Percentiles rank a stretch among this genome's conserved stretches.
phyloP scores from a whole-genome alignment of 805 yeast genomes.

The Spathaspora passalidarum region DNA sequence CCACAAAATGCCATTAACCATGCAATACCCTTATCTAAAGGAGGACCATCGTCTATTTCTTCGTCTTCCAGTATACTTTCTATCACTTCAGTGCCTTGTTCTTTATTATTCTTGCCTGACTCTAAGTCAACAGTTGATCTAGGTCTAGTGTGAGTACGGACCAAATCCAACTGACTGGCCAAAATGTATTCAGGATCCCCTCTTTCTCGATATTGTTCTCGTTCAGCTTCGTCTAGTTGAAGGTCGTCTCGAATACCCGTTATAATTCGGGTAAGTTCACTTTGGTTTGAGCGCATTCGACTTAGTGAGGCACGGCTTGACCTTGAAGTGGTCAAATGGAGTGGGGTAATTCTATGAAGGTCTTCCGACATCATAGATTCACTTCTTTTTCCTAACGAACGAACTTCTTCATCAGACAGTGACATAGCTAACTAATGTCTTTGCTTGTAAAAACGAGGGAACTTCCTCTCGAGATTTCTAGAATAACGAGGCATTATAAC shows the following conservation, averaged over 20 bases:
- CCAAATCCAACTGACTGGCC: conserved; percentile 16
- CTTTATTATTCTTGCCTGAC: conserved; percentile 3
- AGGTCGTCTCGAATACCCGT: conserved; percentile 22
- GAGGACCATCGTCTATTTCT: conserved; percentile 7
- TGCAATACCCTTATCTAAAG: conserved; percentile 47
- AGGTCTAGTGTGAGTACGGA: conserved; percentile 5
- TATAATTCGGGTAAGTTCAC: conserved; percentile 16
- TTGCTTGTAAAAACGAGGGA: too few relatives aligned
- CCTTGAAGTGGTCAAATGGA: neutral
- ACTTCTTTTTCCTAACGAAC: neutral
- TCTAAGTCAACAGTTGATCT: conserved; percentile 6
- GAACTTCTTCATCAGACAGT: neutral
- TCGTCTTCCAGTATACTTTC: neutral
- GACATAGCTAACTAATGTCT: too few relatives aligned
- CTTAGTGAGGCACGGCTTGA: conserved; percentile 1
- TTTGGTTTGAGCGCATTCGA: conserved; percentile 10
- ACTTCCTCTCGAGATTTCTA: too few relatives aligned
- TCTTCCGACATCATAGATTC: neutral
- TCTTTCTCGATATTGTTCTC: conserved; percentile 10
- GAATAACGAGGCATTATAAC: neutral
- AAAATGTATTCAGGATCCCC: conserved; percentile 15
- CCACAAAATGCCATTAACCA: conserved; percentile 54
- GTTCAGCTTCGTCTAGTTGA: conserved; percentile 14
- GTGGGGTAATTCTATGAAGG: neutral
- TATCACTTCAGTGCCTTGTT: neutral